Conservation (phyloP, 257 asterid species). For the Apocynum venetum region DNA sequence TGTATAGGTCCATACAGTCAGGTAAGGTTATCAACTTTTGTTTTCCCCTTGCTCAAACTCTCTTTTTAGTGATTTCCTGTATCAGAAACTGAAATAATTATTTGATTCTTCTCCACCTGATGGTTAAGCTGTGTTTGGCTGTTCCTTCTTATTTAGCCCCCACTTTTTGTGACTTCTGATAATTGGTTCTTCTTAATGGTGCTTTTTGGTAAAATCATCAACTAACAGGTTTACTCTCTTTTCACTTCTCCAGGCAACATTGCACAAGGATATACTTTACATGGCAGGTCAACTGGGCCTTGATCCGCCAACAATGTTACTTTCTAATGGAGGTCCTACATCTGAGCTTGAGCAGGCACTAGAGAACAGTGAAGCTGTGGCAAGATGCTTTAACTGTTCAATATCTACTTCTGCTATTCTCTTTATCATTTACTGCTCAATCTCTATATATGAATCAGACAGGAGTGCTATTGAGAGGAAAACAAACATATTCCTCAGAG, state of each 20-base stretch:
- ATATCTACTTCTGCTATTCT: slow-evolving; percentile 53
- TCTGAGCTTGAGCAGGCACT: slow-evolving; percentile 73
- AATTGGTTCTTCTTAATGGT: not conserved
- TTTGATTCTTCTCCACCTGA: not conserved
- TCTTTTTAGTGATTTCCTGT: not conserved
- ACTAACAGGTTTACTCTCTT: slow-evolving; percentile 17
- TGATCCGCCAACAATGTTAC: slow-evolving; percentile 89
- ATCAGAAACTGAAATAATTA: not conserved
- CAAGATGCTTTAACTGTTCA: slow-evolving; percentile 67
- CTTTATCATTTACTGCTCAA: slow-evolving; percentile 71
- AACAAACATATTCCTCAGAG: slow-evolving; percentile 40
- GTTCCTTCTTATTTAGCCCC: not conserved
- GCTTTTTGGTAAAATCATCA: slow-evolving; percentile 8
- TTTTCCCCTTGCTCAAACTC: not conserved
- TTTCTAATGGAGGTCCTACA: slow-evolving; percentile 53
- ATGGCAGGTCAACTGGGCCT: slow-evolving; percentile 99
- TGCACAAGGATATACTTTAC: slow-evolving; percentile 63
- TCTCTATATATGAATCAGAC: slow-evolving; percentile 48
- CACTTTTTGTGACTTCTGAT: not conserved
- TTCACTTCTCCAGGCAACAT: slow-evolving; percentile 63
- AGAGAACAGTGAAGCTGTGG: slow-evolving; percentile 76
- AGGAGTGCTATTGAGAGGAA: slow-evolving; percentile 54
- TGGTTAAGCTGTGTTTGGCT: not conserved
- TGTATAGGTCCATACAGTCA: slow-evolving; percentile 98
- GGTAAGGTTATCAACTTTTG: slow-evolving; percentile 44